phyloP scores from a whole-genome alignment of 495 filamentous ascomycete genomes.

The Darksidea phi region DNA sequence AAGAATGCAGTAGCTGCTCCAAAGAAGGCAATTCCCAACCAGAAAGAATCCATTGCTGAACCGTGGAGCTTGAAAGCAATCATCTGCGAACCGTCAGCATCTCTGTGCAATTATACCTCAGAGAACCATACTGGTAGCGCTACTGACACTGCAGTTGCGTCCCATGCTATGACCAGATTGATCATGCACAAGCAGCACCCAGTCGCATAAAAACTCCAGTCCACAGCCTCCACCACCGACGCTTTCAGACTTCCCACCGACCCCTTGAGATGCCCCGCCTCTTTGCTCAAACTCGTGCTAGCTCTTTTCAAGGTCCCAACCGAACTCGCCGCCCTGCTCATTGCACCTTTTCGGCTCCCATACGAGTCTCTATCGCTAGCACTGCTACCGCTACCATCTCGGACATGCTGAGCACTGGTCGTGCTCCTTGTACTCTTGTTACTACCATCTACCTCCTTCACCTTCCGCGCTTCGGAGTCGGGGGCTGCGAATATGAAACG shows the following conservation, averaged over 20 bases:
- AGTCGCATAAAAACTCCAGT: constrained; percentile 25
- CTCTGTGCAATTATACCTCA: neutral
- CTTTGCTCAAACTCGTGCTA: too few relatives aligned
- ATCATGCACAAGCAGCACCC: constrained; percentile 56
- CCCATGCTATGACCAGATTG: constrained; percentile 66
- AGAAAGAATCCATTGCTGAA: constrained; percentile 58
- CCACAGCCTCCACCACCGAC: constrained; percentile 8
- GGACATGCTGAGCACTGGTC: too few relatives aligned
- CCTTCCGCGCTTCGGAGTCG: neutral
- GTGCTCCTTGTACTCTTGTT: neutral
- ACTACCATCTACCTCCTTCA: constrained; percentile 9
- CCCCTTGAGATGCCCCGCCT: neutral
- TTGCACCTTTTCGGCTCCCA: too few relatives aligned
- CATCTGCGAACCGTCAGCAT: constrained; percentile 38
- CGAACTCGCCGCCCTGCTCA: neutral
- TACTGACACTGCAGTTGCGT: constrained; percentile 69
- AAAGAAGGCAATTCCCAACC: constrained; percentile 55
- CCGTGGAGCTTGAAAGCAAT: constrained; percentile 51
- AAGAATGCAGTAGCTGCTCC: constrained; percentile 46
- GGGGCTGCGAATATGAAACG: constrained; percentile 26
- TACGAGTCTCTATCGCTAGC: too few relatives aligned
- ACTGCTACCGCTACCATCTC: too few relatives aligned
- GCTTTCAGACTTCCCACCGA: neutral
- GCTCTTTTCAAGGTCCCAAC: neutral
- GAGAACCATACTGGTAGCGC: constrained; percentile 59